Base-by-base conservation (phyloP, 2,329 filamentous ascomycete genomes). In the Ophiocordyceps camponoti-saundersi region DNA sequence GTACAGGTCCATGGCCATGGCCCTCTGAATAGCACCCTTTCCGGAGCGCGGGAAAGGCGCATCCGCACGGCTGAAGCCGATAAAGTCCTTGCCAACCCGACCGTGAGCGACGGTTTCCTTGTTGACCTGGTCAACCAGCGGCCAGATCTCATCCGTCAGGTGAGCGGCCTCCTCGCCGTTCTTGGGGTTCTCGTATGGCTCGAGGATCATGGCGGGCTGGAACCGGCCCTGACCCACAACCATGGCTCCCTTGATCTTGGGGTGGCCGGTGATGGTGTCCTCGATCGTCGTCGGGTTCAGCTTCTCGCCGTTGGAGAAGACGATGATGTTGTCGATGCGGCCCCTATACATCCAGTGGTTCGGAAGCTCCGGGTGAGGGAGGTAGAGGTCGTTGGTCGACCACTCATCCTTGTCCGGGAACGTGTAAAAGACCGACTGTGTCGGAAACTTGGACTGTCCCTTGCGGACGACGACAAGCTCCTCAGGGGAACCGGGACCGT, bases 121-220 rank as follows among this genome's bases (percentile, higher is more conserved):
- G 52, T 73, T 73, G 3, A 63, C 66, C 11, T 60, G 51, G 21
- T 65, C 60, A 2, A 73, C 59, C 3, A 56, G 29, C 0, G 67
- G 64, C 70, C 69, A 73, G 3, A 73, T 50, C 1, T 53, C 56
- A 0, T 69, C 65, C 15, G 73, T 55, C 1, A 73, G 52, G 1
- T 51, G 40, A 15, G 52, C 40, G 3, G 51, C 53, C 5, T 52
- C 52, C 11, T 55, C 47, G 1, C 54, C 47, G 1, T 48, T 55
- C 34, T 54, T 44, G 0, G 65, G 65, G 1, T 56, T 44, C 2
- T 45, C 50, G 2, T 46, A 36, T 0, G 69, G 69, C 48, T 76
- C 73, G 39, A 75, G 50, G 5, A 75, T 56, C 4, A 75, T 51
- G 0, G 63, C 66, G 0, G 72, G 59, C 52, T 74, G 67, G 52